Evolutionary conservation across 352 stramenopile genomes (phyloP), one percentile per base, ranked within the genome.

Genomic region (Phytopythium chamaehyphon): DNA sequence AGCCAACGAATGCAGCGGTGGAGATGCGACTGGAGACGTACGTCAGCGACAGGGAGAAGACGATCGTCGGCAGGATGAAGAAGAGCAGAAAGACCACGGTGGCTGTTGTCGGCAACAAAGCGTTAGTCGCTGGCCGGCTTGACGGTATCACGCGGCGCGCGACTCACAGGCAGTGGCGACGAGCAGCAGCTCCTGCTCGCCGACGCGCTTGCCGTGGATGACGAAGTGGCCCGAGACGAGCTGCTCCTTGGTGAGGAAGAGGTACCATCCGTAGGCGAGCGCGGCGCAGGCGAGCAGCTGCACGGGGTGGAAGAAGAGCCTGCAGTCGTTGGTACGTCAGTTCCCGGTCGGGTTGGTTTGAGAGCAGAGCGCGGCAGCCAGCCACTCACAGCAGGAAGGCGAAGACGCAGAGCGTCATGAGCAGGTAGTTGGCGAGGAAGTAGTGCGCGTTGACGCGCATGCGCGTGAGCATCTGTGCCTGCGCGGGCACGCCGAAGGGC

Each of bases 351-450:
- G n/a, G n/a, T n/a, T n/a, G n/a, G n/a, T n/a, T n/a, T n/a, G n/a
- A n/a, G n/a, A n/a, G n/a, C n/a, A n/a, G n/a, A n/a, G n/a, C n/a
- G n/a, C n/a, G n/a, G n/a, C n/a, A n/a, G n/a, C n/a, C n/a, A 40
- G 48, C 16, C 26, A 62, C 69, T 22, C 23, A 87, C 74, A 89
- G 55, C 24, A 85, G 51, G 56, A 86, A 87, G 55, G 69, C 75
- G 55, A 89, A 85, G 44, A 87, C 59, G 21, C 64, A 59, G 47
- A 66, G 66, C 19, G 71, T 75, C 42, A 82, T 51, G 26, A 88
- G 61, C 50, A 91, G 19, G 47, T 91, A 91, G 59, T 91, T 91
- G 61, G 73, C 80, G 52, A 88, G 52, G 47, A 88, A 91, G 57
- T 74, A 91, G 58, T 71, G 71, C 51, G 62, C 64, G 70, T 91